These are phyloP conservation scores for Xylaria sp. DNA, from an alignment of 2,329 filamentous ascomycete species.

Conservation along the genomic window DNA sequence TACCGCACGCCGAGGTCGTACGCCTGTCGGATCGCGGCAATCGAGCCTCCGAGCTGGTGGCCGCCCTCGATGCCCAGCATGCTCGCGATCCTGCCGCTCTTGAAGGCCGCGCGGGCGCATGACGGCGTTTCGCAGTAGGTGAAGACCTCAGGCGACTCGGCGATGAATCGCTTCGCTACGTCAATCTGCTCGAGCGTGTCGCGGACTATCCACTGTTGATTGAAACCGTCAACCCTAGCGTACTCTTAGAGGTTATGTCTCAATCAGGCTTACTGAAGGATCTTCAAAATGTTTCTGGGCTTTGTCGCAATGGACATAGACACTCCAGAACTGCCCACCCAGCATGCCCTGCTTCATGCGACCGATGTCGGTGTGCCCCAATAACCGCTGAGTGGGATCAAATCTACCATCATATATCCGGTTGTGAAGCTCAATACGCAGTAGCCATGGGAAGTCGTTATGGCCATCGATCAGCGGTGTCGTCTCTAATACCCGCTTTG, in stretches of 20 bases:
- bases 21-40: conserved; percentile 40
- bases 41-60: conserved; percentile 40
- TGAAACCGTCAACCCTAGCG: background rate
- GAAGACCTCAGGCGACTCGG: conserved; percentile 29
- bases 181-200: conserved; percentile 41
- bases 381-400: conserved; percentile 19
- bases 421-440: conserved; percentile 29
- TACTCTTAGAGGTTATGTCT: background rate
- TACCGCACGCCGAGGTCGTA: conserved; percentile 43
- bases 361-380: conserved; percentile 26
- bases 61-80: conserved; percentile 44
- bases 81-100: conserved; percentile 38
- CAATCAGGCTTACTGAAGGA: conserved; percentile 10
- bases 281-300: conserved; percentile 21
- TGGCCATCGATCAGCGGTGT: conserved; percentile 32
- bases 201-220: conserved; percentile 15
- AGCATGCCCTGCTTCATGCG: conserved; percentile 25
- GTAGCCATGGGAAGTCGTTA: conserved; percentile 30
- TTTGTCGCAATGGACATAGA: conserved; percentile 25
- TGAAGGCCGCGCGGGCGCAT: conserved; percentile 36
- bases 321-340: conserved; percentile 32
- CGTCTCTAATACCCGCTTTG: conserved; percentile 20
- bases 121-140: conserved; percentile 32
- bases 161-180: conserved; percentile 36
- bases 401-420: conserved; percentile 26